phyloP scores from a whole-genome alignment of 164 flowering plant genomes.

The Tetracentron sinense region DNA sequence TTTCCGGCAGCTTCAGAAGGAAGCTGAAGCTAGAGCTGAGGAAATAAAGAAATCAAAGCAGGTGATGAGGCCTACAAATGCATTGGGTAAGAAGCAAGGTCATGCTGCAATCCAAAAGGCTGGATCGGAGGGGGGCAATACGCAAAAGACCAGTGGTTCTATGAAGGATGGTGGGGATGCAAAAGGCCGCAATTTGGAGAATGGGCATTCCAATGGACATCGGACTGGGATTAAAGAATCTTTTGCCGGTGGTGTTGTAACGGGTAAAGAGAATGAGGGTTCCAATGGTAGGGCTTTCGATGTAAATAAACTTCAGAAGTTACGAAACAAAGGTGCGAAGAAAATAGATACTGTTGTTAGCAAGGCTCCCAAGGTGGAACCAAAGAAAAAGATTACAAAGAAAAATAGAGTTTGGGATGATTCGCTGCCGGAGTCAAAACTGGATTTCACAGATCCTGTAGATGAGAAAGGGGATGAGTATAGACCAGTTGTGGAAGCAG shows the following conservation, averaged over 20 bases:
- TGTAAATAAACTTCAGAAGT: constrained; percentile 78
- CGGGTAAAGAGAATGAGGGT: constrained; percentile 43
- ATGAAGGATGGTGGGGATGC: constrained; percentile 57
- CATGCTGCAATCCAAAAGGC: too few species aligned
- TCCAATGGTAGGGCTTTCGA: constrained; percentile 76
- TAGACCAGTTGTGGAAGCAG: constrained; percentile 39
- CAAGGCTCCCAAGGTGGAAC: constrained; percentile 62
- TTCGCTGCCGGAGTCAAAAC: constrained; percentile 51
- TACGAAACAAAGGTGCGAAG: constrained; percentile 63
- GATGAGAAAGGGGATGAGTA: constrained; percentile 58
- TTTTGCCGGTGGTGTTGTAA: constrained; percentile 23
- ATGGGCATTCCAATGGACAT: constrained; percentile 55
- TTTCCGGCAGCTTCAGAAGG: constrained; percentile 75
- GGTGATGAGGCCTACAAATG: constrained; percentile 36
- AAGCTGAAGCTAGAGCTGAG: constrained; percentile 85
- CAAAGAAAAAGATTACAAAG: constrained; percentile 72
- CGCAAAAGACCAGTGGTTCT: constrained; percentile 35
- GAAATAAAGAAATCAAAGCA: constrained; percentile 75
- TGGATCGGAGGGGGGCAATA: constrained; percentile 41
- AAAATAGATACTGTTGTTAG: constrained; percentile 48
- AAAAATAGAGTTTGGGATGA: constrained; percentile 95
- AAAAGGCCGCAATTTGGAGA: constrained; percentile 40
- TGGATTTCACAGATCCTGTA: constrained; percentile 83
- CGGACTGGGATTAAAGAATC: constrained; percentile 28
- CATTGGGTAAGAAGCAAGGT: constrained; percentile 50